phyloP scores from a whole-genome alignment of 306 rosid genomes.

The Nissolia schottii region DNA sequence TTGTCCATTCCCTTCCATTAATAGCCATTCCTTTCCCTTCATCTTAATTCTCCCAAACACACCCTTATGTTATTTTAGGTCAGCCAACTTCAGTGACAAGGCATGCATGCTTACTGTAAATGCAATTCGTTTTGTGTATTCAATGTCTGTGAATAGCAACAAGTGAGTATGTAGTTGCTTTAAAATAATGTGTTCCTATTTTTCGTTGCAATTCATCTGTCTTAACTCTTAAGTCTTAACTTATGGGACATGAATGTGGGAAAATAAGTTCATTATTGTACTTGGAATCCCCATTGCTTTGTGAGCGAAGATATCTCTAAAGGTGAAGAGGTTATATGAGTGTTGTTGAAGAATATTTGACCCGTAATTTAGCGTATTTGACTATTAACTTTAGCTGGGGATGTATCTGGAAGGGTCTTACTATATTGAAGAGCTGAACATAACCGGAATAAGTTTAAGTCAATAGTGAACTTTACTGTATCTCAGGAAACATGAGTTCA shows the following conservation, averaged over 20 bases:
- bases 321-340: background rate
- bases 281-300: conserved; percentile 4
- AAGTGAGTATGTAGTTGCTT: conserved; percentile 8
- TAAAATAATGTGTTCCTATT: background rate
- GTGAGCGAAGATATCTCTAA: background rate
- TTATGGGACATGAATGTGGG: conserved; percentile 1
- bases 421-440: background rate
- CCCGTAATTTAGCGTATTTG: background rate
- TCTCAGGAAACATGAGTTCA: background rate
- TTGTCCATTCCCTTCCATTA: too few relatives aligned
- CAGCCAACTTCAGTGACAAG: background rate
- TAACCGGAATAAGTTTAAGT: background rate
- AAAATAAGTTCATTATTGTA: background rate
- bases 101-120: background rate
- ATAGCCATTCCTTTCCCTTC: too few relatives aligned
- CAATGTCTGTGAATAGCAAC: background rate
- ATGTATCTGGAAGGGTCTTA: conserved; percentile 1
- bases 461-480: background rate
- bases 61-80: background rate
- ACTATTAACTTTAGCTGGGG: background rate
- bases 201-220: background rate
- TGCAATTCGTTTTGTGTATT: background rate
- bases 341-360: background rate
- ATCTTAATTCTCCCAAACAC: too few relatives aligned
- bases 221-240: background rate